phyloP scores from a whole-genome alignment of 2,329 filamentous ascomycete species.

The Pyricularia sp. region DNA sequence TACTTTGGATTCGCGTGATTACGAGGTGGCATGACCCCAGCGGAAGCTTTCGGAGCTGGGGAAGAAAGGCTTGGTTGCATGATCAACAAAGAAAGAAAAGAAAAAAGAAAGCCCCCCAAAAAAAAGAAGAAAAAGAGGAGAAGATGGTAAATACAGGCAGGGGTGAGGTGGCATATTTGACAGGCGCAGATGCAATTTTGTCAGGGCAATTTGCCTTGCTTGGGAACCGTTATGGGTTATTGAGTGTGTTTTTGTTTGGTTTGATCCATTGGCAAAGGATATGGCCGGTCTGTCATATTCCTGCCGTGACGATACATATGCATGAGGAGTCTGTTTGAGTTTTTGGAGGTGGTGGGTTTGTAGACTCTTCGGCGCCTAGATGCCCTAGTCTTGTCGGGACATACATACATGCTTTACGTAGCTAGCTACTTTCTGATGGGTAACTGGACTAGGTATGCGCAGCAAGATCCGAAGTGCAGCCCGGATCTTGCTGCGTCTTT shows the following conservation, averaged over 20 bases:
- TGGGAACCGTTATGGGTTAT: not conserved
- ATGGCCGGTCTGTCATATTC: not conserved
- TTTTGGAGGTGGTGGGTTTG: not conserved
- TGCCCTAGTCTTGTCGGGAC: not conserved
- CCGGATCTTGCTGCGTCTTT: not conserved
- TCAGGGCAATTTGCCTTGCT: not conserved
- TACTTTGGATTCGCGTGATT: constrained; percentile 91
- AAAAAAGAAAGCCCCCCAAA: not conserved
- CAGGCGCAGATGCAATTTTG: not conserved
- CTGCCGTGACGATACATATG: not conserved
- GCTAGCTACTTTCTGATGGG: not conserved
- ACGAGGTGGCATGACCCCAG: not conserved
- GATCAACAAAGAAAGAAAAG: not conserved
- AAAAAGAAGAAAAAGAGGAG: not conserved
- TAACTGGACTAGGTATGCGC: not conserved
- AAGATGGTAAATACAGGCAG: not conserved
- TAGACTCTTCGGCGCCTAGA: not conserved
- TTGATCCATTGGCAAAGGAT: not conserved
- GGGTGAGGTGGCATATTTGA: not conserved
- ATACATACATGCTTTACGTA: not conserved
- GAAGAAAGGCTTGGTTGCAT: not conserved
- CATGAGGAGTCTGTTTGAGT: not conserved
- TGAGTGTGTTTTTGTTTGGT: not conserved
- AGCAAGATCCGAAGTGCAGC: constrained; percentile 1
- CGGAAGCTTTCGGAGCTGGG: not conserved